A percentile compares a stretch with the other conserved stretches of the same genome.
These are phyloP conservation scores for Ophiocordyceps camponoti-floridani DNA, from an alignment of 2,329 filamentous ascomycete genomes.

Conservation along the genomic window DNA sequence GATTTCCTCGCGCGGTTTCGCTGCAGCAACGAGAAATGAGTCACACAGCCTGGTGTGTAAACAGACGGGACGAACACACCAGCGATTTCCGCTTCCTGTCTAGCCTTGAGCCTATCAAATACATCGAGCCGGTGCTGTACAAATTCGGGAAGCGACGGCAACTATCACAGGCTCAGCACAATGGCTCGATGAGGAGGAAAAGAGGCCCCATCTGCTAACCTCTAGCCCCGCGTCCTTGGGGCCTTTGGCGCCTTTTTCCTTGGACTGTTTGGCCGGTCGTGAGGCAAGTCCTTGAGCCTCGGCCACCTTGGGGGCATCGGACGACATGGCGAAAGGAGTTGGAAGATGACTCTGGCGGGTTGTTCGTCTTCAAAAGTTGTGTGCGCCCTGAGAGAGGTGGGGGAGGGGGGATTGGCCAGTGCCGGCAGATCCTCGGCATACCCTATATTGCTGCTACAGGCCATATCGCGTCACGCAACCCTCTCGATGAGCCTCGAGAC, in stretches of 20 bases:
- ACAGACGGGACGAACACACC: constrained; percentile 10
- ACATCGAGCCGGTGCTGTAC: constrained; percentile 70
- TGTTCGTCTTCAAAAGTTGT: background rate
- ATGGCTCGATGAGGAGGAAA: constrained; percentile 11
- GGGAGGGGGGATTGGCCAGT: constrained; percentile 13
- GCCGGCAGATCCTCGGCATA: constrained; percentile 10
- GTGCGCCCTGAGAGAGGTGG: background rate
- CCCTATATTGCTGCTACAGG: constrained; percentile 9
- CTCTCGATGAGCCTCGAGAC: constrained; percentile 53
- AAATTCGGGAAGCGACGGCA: constrained; percentile 46
- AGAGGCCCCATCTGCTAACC: constrained; percentile 18
- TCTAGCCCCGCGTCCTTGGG: constrained; percentile 39
- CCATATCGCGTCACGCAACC: constrained; percentile 52
- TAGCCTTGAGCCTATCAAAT: constrained; percentile 76
- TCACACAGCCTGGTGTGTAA: too few species aligned
- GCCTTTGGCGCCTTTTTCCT: constrained; percentile 26
- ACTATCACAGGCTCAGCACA: constrained; percentile 10
- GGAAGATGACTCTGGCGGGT: constrained; percentile 2
- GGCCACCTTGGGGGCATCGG: constrained; percentile 15
- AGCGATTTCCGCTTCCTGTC: constrained; percentile 57
- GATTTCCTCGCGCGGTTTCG: constrained; percentile 56
- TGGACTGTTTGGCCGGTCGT: constrained; percentile 18
- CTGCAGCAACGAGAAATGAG: constrained; percentile 15
- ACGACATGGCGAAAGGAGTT: constrained; percentile 14
- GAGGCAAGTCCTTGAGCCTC: constrained; percentile 16